Conservation (phyloP, 345 rosid species). For the Moringa oleifera region DNA sequence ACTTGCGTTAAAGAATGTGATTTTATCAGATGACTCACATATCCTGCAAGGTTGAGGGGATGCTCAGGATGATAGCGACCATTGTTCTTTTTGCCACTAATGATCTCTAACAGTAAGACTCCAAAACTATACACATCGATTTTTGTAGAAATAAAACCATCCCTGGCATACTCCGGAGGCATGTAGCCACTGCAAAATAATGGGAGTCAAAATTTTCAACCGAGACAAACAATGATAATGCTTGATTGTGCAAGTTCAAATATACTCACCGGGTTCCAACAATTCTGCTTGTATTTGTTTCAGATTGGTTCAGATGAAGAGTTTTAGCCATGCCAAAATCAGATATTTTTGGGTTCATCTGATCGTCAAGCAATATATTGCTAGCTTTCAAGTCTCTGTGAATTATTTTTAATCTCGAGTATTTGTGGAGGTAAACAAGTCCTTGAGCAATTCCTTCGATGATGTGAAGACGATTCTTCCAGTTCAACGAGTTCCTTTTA, state of each 20-base stretch:
- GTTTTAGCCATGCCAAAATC: conserved; percentile 71
- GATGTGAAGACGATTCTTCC: conserved; percentile 42
- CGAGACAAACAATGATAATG: no score
- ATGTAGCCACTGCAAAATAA: conserved; percentile 31
- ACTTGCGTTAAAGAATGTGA: no score
- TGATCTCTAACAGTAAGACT: conserved; percentile 29
- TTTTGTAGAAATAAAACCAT: conserved; percentile 28
- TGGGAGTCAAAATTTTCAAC: no score
- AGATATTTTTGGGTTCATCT: conserved; percentile 58
- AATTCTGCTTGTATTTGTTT: conserved; percentile 35
- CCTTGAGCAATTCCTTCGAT: conserved; percentile 48
- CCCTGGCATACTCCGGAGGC: conserved; percentile 36
- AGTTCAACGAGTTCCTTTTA: conserved; percentile 21
- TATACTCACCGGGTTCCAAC: conserved; percentile 41
- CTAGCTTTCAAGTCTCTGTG: conserved; percentile 66
- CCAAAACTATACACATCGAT: conserved; percentile 37
- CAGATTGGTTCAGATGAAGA: conserved; percentile 28
- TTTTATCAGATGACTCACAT: no score
- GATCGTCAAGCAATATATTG: conserved; percentile 47
- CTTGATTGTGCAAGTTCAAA: background rate
- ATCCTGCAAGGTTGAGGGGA: no score
- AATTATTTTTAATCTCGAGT: conserved; percentile 49
- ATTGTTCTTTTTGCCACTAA: conserved; percentile 23
- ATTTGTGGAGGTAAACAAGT: conserved; percentile 35
- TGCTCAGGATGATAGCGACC: conserved; percentile 11